Percentiles rank a stretch among this genome's conserved stretches.
Conservation (phyloP, 257 asterid species). For the Paulownia fortunei region DNA sequence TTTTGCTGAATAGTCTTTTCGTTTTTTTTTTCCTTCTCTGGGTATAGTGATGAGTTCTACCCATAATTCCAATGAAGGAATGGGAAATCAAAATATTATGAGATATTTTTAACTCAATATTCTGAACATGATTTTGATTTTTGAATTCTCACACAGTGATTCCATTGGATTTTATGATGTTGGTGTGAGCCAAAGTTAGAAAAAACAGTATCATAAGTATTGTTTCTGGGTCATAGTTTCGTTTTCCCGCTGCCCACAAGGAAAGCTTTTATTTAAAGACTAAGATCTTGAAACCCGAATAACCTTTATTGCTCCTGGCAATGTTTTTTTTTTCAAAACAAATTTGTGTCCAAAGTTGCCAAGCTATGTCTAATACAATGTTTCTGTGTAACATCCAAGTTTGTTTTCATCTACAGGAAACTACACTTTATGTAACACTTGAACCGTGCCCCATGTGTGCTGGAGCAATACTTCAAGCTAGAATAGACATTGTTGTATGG, state of each 20-base stretch:
- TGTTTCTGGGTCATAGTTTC: neutral
- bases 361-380: conserved; percentile 12
- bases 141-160: neutral
- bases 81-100: neutral
- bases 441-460: conserved; percentile 99
- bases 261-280: neutral
- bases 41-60: no score
- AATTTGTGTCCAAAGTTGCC: neutral
- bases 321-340: neutral
- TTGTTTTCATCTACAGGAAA: conserved; percentile 51
- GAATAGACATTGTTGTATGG: conserved; percentile 92
- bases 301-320: neutral
- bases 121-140: neutral
- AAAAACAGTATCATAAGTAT: neutral
- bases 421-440: conserved; percentile 90
- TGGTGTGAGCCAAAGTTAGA: neutral
- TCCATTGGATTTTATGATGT: neutral
- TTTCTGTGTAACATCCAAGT: conserved; percentile 17
- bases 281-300: conserved; percentile 5
- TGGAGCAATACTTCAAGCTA: conserved; percentile 99
- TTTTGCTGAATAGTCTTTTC: no score
- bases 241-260: neutral
- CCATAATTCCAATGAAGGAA: no score
- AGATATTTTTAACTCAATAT: neutral
- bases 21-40: no score